Conservation (phyloP, 2,329 filamentous ascomycete species). For the Fusarium sp. region DNA sequence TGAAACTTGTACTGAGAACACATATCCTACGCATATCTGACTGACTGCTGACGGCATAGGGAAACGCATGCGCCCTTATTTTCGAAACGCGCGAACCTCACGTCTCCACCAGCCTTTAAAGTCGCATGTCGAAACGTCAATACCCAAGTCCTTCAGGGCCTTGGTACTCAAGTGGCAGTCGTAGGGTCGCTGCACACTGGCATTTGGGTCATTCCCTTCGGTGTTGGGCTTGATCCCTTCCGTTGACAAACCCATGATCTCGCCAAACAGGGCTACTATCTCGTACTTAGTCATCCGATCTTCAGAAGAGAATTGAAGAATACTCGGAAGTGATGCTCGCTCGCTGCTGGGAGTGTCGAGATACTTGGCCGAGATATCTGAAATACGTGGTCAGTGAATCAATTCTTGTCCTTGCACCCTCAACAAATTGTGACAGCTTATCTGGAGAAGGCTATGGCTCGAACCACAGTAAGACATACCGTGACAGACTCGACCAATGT, state of each 20-base stretch:
- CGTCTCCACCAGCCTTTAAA: conserved; percentile 86
- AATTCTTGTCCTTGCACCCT: background rate
- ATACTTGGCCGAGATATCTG: conserved; percentile 79
- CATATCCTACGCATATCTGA: background rate
- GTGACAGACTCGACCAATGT: conserved; percentile 82
- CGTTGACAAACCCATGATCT: conserved; percentile 81
- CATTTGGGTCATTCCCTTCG: conserved; percentile 77
- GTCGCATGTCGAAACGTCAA: conserved; percentile 78
- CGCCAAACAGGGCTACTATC: conserved; percentile 81
- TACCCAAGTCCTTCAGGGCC: conserved; percentile 76
- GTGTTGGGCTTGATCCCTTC: conserved; percentile 76
- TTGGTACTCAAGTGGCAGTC: conserved; percentile 89
- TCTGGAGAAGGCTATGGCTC: background rate
- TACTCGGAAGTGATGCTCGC: conserved; percentile 68
- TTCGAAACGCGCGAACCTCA: conserved; percentile 69
- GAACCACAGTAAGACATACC: conserved; percentile 58
- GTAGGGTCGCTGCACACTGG: conserved; percentile 81
- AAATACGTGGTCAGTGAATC: background rate
- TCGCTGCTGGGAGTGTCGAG: conserved; percentile 60
- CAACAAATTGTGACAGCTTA: background rate
- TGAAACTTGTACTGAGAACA: conserved; percentile 15
- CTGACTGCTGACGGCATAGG: background rate
- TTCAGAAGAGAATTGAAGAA: conserved; percentile 89
- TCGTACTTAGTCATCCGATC: conserved; percentile 90
- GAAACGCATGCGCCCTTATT: conserved; percentile 51